A percentile compares a stretch with the other conserved stretches of the same genome.
Evolutionary conservation across 192 early-diverging fungal species (phyloP).

Genomic region (Dispira simplex): DNA sequence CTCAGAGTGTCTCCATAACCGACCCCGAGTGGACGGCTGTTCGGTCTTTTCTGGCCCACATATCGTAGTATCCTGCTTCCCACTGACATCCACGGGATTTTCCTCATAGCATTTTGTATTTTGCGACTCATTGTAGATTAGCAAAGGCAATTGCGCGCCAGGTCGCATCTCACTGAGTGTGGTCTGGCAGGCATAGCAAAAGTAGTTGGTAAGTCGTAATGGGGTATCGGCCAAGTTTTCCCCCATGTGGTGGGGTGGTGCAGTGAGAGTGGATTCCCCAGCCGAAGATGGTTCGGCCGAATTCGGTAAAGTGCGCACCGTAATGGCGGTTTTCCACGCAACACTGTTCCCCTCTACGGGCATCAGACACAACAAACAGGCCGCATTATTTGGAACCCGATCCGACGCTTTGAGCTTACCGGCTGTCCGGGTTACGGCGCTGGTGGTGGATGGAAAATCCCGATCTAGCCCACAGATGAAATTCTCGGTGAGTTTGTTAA

Average conservation of each 20-base stretch:
- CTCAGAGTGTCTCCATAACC: too few relatives aligned
- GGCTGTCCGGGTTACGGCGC: constrained; percentile 54
- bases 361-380: constrained; percentile 51
- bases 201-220: neutral
- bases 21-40: too few relatives aligned
- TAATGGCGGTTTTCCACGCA: constrained; percentile 2
- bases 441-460: constrained; percentile 62
- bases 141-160: neutral
- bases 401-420: constrained; percentile 38
- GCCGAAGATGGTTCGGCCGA: neutral
- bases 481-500: constrained; percentile 49
- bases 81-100: too few relatives aligned
- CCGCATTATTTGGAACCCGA: constrained; percentile 16
- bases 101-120: too few relatives aligned
- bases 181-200: constrained; percentile 9
- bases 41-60: too few relatives aligned
- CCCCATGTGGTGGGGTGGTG: neutral
- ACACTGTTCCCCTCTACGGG: neutral
- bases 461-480: constrained; percentile 54
- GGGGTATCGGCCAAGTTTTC: neutral
- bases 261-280: neutral
- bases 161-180: constrained; percentile 1
- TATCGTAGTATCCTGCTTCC: too few relatives aligned
- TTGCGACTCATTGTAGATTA: too few relatives aligned
- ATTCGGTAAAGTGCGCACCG: neutral